Evolutionary conservation across 1,284 basidiomycete species (phyloP), one percentile per base, ranked within the genome.

Genomic region (Pterulicium gracile): DNA sequence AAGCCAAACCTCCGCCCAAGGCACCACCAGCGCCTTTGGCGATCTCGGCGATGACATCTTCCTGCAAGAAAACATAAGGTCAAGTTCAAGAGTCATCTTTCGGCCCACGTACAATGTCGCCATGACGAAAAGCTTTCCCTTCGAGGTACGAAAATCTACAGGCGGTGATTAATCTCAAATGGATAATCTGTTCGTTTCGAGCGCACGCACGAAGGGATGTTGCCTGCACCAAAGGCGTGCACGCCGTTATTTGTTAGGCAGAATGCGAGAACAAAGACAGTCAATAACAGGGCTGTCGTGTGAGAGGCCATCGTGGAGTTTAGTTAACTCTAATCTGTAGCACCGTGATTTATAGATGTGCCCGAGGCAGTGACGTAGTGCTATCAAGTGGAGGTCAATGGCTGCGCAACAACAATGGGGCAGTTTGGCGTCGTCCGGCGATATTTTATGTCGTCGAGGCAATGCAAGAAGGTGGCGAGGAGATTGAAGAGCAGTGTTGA

Each of bases 61-160:
- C 83, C 81, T 85, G 52, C 27, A n/a, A 24, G 5, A 14, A 23
- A 23, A n/a, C n/a, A n/a, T n/a, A n/a, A n/a, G n/a, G n/a, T n/a
- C n/a, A n/a, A 20, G 5, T 39, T 20, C 15, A 15, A 43, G 42
- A 48, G 40, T 17, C 13, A 48, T 21, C n/a, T n/a, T n/a, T n/a
- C n/a, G n/a, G n/a, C n/a, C 10, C 44, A 61, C 77, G 58, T 56
- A 88, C 87, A 51, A 91, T 90, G 62, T 91, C 88, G 32, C 88
- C 88, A 60, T 92, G 88, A 42, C 88, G 69, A 62, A 87, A 91
- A 0, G 88, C 88, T 54, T 73, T 78, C 42, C 86, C 82, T 58
- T 87, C 82, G 63, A 86, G 67, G 59, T 78, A 86, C 7, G 81
- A 79, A 57, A 79, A 85, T 41, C 79, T 82, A 53, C 15, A 51